Evolutionary conservation across 176 grass and related monocot genomes (phyloP), one percentile per base, ranked within the genome.

Genomic region (Oryza australiensis): DNA sequence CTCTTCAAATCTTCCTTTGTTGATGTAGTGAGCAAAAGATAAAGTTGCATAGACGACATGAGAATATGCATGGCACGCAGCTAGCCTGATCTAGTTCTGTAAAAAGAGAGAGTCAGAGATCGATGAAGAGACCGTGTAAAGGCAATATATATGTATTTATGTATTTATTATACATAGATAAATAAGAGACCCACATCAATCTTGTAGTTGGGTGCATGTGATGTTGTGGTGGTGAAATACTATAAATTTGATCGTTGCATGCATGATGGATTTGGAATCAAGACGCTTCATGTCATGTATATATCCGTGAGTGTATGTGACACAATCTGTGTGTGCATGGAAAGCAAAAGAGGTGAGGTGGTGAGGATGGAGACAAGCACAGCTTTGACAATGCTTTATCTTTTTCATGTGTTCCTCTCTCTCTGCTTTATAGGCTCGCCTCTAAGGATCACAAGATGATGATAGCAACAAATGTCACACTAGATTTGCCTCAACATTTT

Each of bases 1-100:
- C 38, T n/a, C 38, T 18, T 76, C 64, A 42, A 81, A 16, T 57
- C 5, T 26, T 38, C 14, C 57, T 20, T 38, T 62, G 35, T 72
- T 76, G 53, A 60, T 76, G 70, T 87, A 73, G 66, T 77, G 86
- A 70, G n/a, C 30, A 75, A 60, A 82, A 83, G 86, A 83, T 89
- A 97, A 99, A 89, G 87, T 80, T 85, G 75, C 30, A 66, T 87
- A 48, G 79, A 77, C 84, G 79, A 77, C 84, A 83, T 74, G 64
- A 90, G 94, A 85, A 90, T 87, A 90, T 87, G 89, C 83, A 83
- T 84, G 74, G 76, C 87, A 89, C 86, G 23, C 80, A 26, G 27
- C 20, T 68, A 81, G 14, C 82, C 59, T 66, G 79, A 72, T 48
- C 65, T 68, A 77, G 84, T 72, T 76, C 65, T 85, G 69, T 89